These are phyloP conservation scores for Mortierella sp. DNA, from an alignment of 371 early-diverging fungal species.

Conservation along the genomic window DNA sequence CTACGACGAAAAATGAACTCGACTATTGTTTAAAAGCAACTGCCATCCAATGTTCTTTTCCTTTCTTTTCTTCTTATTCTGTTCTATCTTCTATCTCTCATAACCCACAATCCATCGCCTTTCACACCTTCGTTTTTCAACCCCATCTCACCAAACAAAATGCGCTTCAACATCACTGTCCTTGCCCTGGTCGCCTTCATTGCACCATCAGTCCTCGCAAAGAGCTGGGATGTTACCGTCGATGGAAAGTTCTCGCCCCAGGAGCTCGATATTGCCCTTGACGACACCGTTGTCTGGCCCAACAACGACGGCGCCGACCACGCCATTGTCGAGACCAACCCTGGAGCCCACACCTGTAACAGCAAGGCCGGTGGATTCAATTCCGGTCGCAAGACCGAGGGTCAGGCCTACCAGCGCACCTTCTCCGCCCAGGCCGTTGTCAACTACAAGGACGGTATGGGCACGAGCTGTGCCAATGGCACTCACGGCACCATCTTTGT, in stretches of 20 bases:
- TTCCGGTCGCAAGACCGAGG: constrained; percentile 31
- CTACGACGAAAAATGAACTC: background rate
- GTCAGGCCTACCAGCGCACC: constrained; percentile 26
- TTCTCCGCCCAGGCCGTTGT: constrained; percentile 23
- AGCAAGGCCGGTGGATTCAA: constrained; percentile 45
- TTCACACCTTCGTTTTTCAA: background rate
- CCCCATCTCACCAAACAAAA: background rate
- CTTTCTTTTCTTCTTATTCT: background rate
- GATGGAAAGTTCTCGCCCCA: constrained; percentile 30
- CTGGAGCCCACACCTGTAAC: constrained; percentile 28
- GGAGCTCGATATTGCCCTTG: constrained; percentile 25
- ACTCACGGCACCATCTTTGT: constrained; percentile 42
- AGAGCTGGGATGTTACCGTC: constrained; percentile 45
- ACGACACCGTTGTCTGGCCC: constrained; percentile 53
- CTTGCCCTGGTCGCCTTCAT: constrained; percentile 21
- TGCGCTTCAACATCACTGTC: constrained; percentile 27
- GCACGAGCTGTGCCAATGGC: constrained; percentile 25
- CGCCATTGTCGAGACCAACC: constrained; percentile 38
- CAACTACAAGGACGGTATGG: constrained; percentile 55
- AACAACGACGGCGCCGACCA: constrained; percentile 34
- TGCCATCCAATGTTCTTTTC: background rate
- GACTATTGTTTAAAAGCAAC: background rate
- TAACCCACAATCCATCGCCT: no score
- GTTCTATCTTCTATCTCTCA: no score
- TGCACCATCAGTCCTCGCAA: constrained; percentile 32